Base-by-base conservation (phyloP, 2,329 filamentous ascomycete genomes). In the Clonostachys chloroleuca region DNA sequence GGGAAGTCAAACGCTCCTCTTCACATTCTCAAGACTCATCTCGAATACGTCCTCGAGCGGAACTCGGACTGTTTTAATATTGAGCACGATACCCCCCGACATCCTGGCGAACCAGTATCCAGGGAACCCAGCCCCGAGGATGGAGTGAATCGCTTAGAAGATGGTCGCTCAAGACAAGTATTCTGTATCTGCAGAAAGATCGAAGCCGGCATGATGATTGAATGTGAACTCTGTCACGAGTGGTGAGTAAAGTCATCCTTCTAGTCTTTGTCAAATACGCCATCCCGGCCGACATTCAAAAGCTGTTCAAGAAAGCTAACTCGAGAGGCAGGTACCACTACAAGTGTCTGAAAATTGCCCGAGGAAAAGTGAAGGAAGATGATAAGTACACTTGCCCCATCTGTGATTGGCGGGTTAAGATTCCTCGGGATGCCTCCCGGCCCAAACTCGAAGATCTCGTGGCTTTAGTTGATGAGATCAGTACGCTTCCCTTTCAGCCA, bases 181-280 rank as follows among this genome's bases (percentile, higher is more conserved):
- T 99, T 97, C 65, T 99, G 94, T 66, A 96, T 99, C 55, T 99
- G 94, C 68, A 84, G 94, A 50, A 89, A 86, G 52, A 82, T 90
- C 7, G 94, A 99, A 67, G 91, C 92, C 36, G 94, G 94, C 45
- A 95, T 97, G 87, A 99, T 99, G 94, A 97, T 99, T 58, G 94
- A 99, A 68, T 99, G 94, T 64, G 94, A 97, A 64, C 77, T 96
- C 37, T 99, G 94, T 67, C 92, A 96, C 60, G 94, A 99, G 72
- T 99, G 94, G 94, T 92, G 66, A 73, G 84, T 73, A 17, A n/a
- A 40, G 7, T 14, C 12, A 9, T 18, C 37, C 17, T n/a, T 16
- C 24, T 4, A 30, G 24, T 10, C 24, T 30, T 10, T 9, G 24
- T 30, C 24, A 30, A 30, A 10, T 30, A 30, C 8, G 9, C 24